phyloP scores from a whole-genome alignment of 2,329 filamentous ascomycete genomes.

The Colletotrichum sp. region DNA sequence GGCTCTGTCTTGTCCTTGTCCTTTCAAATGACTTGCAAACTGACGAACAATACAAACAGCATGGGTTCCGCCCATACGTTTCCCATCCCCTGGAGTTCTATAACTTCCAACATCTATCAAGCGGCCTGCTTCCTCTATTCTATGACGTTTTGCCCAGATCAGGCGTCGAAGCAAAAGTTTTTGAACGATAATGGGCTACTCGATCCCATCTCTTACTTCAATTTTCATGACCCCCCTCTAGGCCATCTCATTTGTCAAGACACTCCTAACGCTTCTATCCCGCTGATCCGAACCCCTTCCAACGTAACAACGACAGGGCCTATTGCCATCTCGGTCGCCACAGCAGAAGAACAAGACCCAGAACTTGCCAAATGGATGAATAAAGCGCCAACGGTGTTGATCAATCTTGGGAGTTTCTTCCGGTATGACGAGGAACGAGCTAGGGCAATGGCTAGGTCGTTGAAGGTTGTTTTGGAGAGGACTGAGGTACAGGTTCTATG shows the following conservation, averaged over 20 bases:
- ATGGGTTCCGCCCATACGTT: constrained; percentile 47
- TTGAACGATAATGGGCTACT: constrained; percentile 24
- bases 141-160: background rate
- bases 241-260: constrained; percentile 30
- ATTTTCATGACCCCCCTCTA: constrained; percentile 19
- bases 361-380: constrained; percentile 28
- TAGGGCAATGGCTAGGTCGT: constrained; percentile 28
- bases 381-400: constrained; percentile 26
- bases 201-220: constrained; percentile 25
- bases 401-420: constrained; percentile 30
- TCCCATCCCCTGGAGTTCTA: constrained; percentile 46
- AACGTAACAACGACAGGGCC: constrained; percentile 27
- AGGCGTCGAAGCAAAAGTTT: background rate
- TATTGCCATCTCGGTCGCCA: constrained; percentile 23
- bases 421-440: constrained; percentile 26
- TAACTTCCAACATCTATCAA: constrained; percentile 44
- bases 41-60: constrained; percentile 26
- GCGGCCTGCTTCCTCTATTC: constrained; percentile 22
- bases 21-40: background rate
- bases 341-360: constrained; percentile 27
- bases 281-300: constrained; percentile 24
- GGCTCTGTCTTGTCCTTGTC: constrained; percentile 15
- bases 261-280: constrained; percentile 27
- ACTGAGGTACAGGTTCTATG: constrained; percentile 36
- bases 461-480: constrained; percentile 25